Evolutionary conservation across 2,329 filamentous ascomycete species (phyloP).

Genomic region (Dendrostoma leiphaemia): DNA sequence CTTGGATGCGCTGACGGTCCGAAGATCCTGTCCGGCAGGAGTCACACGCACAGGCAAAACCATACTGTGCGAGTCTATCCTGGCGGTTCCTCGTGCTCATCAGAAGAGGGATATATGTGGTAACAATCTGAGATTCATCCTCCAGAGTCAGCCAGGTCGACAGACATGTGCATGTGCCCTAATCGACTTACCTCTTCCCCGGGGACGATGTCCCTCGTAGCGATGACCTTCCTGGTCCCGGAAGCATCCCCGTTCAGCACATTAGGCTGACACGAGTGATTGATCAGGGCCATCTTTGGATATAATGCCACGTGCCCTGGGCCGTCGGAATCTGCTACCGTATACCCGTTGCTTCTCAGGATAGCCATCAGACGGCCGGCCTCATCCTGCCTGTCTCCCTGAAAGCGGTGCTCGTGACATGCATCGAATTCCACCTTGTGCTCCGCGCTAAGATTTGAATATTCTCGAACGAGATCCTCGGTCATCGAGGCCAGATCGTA

Average conservation of each 20-base stretch:
- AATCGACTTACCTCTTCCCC: constrained; percentile 32
- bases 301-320: constrained; percentile 31
- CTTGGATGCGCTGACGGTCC: neutral
- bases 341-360: constrained; percentile 38
- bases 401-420: constrained; percentile 25
- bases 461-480: constrained; percentile 26
- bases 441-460: constrained; percentile 23
- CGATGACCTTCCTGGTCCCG: constrained; percentile 25
- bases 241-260: constrained; percentile 27
- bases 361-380: constrained; percentile 24
- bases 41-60: constrained; percentile 5
- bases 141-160: neutral
- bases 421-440: constrained; percentile 26
- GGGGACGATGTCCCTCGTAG: constrained; percentile 29
- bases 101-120: constrained; percentile 10
- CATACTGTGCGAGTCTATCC: constrained; percentile 5
- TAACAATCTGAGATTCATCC: constrained; percentile 2
- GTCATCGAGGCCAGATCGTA: constrained; percentile 32
- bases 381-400: constrained; percentile 21
- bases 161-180: too few relatives aligned
- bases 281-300: constrained; percentile 32
- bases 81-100: constrained; percentile 6
- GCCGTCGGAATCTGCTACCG: constrained; percentile 20
- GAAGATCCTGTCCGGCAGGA: constrained; percentile 1
- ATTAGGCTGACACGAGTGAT: constrained; percentile 36